Base-by-base conservation (phyloP, 2,329 filamentous ascomycete species). In the Botryotinia calthae region DNA sequence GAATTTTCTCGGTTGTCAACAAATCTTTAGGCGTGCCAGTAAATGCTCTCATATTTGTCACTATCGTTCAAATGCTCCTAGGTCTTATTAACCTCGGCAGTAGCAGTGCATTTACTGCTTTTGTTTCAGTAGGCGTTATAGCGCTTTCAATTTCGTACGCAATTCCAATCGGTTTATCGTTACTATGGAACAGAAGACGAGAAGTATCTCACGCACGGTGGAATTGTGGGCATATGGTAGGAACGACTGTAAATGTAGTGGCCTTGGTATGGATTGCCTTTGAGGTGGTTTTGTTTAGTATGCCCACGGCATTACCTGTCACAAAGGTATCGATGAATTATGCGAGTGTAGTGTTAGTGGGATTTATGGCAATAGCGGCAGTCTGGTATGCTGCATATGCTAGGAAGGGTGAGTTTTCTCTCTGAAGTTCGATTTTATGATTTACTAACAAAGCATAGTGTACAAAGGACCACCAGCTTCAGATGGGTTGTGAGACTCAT, bases 101-200 rank as follows among this genome's bases (percentile, higher is more conserved):
- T 2, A 84, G 82, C 66, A 88, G 86, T 73, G 91, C 91, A 0
- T 93, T 93, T 81, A 92, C 91, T 59, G 91, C 91, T 22, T 91
- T 93, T 76, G 86, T 91, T 1, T 89, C 90, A 0, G 88, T 91
- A 0, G 91, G 90, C 0, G 91, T 94, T 0, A 91, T 94, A 12
- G 88, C 91, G 1, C 85, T 95, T 0, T 89, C 90, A 10, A 82
- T 94, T 8, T 91, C 90, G 3, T 95, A 95, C 76, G 92, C 87
- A 9, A 92, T 95, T 56, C 93, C 92, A 0, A 88, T 93, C 64
- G 84, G 87, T 0, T 89, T 94, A 76, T 93, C 94, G 54, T 81
- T 92, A 59, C 79, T 92, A 2, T 87, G 90, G 6, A 89, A 91
- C 12, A 86, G 91, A 12, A 88, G 84, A 67, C 89, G 80, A 81